These are phyloP conservation scores for Fusarium sp. DNA, from an alignment of 2,329 filamentous ascomycete genomes.

Conservation along the genomic window DNA sequence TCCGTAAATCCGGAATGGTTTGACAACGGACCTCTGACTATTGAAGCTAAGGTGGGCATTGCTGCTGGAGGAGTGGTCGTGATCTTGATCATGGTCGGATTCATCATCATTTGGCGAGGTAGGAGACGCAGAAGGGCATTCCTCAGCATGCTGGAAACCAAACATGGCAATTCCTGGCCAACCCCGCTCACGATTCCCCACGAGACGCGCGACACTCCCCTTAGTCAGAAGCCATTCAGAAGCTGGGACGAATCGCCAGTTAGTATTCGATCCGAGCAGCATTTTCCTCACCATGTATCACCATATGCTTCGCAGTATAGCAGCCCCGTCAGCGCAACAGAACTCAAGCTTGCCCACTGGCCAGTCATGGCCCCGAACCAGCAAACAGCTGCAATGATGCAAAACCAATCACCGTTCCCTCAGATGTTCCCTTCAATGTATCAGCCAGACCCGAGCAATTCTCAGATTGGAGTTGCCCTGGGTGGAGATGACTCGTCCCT, in stretches of 20 bases:
- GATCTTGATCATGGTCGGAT: slow-evolving; percentile 65
- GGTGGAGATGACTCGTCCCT: slow-evolving; percentile 35
- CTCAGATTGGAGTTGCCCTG: slow-evolving; percentile 24
- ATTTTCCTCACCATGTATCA: slow-evolving; percentile 67
- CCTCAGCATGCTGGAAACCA: slow-evolving; percentile 15
- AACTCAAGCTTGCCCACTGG: slow-evolving; percentile 49
- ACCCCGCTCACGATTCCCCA: slow-evolving; percentile 47
- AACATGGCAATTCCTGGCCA: slow-evolving; percentile 48
- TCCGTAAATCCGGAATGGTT: slow-evolving; percentile 59
- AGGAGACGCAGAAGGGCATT: slow-evolving; percentile 69
- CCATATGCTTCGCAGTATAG: slow-evolving; percentile 73
- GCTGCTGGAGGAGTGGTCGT: slow-evolving; percentile 66
- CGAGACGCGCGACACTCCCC: slow-evolving; percentile 60
- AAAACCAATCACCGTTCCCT: neutral
- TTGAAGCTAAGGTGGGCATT: slow-evolving; percentile 72
- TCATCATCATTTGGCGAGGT: slow-evolving; percentile 69
- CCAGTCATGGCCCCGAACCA: slow-evolving; percentile 31
- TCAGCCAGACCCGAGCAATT: slow-evolving; percentile 18
- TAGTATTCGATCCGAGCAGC: slow-evolving; percentile 59
- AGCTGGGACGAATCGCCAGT: slow-evolving; percentile 70
- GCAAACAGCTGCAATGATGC: slow-evolving; percentile 6
- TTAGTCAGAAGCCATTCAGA: slow-evolving; percentile 67
- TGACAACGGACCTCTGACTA: slow-evolving; percentile 62
- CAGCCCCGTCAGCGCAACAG: slow-evolving; percentile 67
- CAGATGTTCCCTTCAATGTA: slow-evolving; percentile 20